A percentile compares a stretch with the other conserved stretches of the same genome.
Evolutionary conservation across 139 green algal species (phyloP).

Genomic region (Spirogloea muscicola): DNA sequence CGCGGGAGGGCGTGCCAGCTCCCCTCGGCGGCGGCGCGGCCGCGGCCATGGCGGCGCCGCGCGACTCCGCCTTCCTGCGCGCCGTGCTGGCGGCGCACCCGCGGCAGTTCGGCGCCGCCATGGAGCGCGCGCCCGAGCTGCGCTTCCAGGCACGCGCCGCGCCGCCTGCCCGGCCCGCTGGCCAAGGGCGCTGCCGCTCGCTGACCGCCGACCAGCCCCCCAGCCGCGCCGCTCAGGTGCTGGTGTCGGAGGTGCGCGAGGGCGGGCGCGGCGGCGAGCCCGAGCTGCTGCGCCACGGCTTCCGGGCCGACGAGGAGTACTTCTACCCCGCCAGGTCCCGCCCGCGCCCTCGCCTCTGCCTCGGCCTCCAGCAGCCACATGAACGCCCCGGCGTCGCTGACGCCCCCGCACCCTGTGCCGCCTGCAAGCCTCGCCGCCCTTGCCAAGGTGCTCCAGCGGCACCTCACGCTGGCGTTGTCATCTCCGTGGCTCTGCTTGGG

Average conservation of each 20-base stretch:
- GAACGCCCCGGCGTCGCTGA: not conserved
- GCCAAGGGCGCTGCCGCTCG: too few species aligned
- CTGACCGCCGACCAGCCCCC: too few species aligned
- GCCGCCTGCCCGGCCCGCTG: too few species aligned
- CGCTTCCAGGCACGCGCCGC: too few species aligned
- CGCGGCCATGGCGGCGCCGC: too few species aligned
- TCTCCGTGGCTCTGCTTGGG: not conserved
- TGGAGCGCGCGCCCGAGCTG: too few species aligned
- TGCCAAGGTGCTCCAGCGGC: not conserved
- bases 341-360: not conserved
- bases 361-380: not conserved
- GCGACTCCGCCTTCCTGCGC: too few species aligned
- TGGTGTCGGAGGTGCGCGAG: slow-evolving; percentile 22
- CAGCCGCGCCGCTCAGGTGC: too few species aligned
- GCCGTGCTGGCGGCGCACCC: too few species aligned
- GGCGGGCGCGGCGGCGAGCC: not conserved
- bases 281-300: slow-evolving; percentile 22
- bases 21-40: too few species aligned
- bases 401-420: not conserved
- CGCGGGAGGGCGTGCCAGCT: too few species aligned
- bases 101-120: too few species aligned
- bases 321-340: slow-evolving; percentile 49
- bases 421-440: not conserved
- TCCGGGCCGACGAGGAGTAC: slow-evolving; percentile 28
- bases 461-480: not conserved